Evolutionary conservation across 1,139 yeast species (phyloP).

Genomic region (Blastobotrys ciferrii): DNA sequence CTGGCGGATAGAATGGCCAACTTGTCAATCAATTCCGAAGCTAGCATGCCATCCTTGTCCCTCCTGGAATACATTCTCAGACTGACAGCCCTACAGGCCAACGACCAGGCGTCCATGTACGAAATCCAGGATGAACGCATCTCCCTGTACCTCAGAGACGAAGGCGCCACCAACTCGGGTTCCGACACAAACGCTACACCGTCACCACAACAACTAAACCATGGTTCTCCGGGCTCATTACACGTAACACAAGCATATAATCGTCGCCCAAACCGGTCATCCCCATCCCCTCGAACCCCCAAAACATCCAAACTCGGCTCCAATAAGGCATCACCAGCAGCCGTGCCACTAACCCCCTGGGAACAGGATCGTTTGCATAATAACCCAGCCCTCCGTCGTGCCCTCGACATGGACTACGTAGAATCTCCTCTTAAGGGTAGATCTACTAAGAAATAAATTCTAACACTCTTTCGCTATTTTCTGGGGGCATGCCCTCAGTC

Average conservation of each 20-base stretch:
- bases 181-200: slow-evolving; percentile 1
- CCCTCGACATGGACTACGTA: slow-evolving; percentile 5
- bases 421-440: slow-evolving; percentile 3
- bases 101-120: slow-evolving; percentile 55
- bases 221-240: slow-evolving; percentile 12
- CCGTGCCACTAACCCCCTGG: slow-evolving; percentile 27
- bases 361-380: slow-evolving; percentile 26
- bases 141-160: slow-evolving; percentile 62
- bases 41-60: slow-evolving; percentile 44
- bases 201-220: neutral
- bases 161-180: slow-evolving; percentile 25
- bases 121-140: slow-evolving; percentile 67
- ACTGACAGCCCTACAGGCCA: slow-evolving; percentile 59
- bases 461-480: too few relatives aligned
- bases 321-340: neutral
- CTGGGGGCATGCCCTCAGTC: too few relatives aligned
- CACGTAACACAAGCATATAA: slow-evolving; percentile 9
- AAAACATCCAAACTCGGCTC: neutral
- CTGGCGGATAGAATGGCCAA: slow-evolving; percentile 3
- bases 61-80: slow-evolving; percentile 65
- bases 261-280: slow-evolving; percentile 1
- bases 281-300: slow-evolving; percentile 8
- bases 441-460: neutral
- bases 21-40: slow-evolving; percentile 3
- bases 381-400: slow-evolving; percentile 20